Base-by-base conservation (phyloP, 306 rosid species). In the Glycine latifolia region DNA sequence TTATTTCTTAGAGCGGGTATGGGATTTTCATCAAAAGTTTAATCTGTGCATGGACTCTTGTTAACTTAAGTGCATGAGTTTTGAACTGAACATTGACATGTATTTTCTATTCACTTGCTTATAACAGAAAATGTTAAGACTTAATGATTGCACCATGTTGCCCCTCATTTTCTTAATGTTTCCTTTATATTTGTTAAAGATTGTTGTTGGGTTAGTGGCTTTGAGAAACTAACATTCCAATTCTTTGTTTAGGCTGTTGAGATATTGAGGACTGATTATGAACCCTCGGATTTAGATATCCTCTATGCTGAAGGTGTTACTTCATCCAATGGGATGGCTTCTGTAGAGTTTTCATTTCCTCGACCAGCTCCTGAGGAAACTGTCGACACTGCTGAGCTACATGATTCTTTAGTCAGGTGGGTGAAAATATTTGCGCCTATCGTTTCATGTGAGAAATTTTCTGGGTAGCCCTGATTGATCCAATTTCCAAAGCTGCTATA, bases 251-350 rank as follows among this genome's bases (percentile, higher is more conserved):
- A 96, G 99, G 97, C 88, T 65, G 88, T 93, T 83, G 89, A 91
- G 82, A 92, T 96, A 87, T 86, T 96, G 82, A 93, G 88, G 86
- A 78, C 86, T 49, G 99, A 93, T 65, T 93, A 93, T 81, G 97
- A 96, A 82, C 98, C 99, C 52, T 91, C 98, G 6, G 97, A 96
- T 88, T 83, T 89, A 59, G 99, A 96, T 83, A 93, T 96, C 73
- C 94, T 96, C 31, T 91, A 91, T 80, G 98, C 98, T 47, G 99
- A 93, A 89, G 97, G 99, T 75, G 96, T 91, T 78, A 96, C 95
- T 85, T 89, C 99, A 85, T 91, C 96, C 56, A 96, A 96, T 89
- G 99, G 99, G 75, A 94, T 96, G 67, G 96, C 94, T 63, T 88
- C 88, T 86, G 93, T 91, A 60, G 99, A 96, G 82, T 96, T 93